Evolutionary conservation across 2,329 filamentous ascomycete genomes (phyloP).

Genomic region (Cryphonectria radicalis): DNA sequence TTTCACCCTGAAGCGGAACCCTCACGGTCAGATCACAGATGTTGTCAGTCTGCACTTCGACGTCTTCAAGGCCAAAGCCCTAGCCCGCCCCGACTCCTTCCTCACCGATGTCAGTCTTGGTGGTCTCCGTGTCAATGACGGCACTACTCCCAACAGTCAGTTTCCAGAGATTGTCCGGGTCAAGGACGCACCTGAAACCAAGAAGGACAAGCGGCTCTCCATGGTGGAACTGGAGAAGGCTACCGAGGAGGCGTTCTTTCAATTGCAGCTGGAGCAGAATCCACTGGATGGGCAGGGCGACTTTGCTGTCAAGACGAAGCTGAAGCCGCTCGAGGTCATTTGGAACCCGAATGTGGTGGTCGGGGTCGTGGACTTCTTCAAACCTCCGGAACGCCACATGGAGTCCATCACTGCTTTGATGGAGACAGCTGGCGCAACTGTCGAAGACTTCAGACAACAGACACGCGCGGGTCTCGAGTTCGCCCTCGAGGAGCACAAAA

Average conservation of each 20-base stretch:
- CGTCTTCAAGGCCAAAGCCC: conserved; percentile 85
- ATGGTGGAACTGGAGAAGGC: conserved; percentile 56
- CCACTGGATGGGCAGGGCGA: conserved; percentile 92
- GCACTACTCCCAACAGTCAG: conserved; percentile 86
- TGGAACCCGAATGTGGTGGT: conserved; percentile 96
- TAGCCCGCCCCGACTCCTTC: conserved; percentile 90
- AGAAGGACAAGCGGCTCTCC: conserved; percentile 53
- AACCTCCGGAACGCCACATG: conserved; percentile 95
- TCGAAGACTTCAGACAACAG: conserved; percentile 92
- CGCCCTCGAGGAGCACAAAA: conserved; percentile 96
- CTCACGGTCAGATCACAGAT: conserved; percentile 76
- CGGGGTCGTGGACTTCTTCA: conserved; percentile 92
- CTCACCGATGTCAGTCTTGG: conserved; percentile 88
- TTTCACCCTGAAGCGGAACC: conserved; percentile 88
- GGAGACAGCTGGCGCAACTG: conserved; percentile 93
- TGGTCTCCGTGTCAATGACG: conserved; percentile 92
- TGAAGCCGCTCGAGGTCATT: conserved; percentile 95
- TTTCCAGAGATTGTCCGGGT: conserved; percentile 96
- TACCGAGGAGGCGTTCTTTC: conserved; percentile 79
- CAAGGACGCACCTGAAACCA: conserved; percentile 74
- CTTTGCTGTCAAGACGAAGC: conserved; percentile 83
- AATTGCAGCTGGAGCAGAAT: conserved; percentile 91
- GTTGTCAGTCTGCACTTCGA: conserved; percentile 93
- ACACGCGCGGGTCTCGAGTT: conserved; percentile 95
- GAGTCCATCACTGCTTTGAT: conserved; percentile 95